Evolutionary conservation across 495 filamentous ascomycete genomes (phyloP).

Genomic region (Xylaria intraflava): DNA sequence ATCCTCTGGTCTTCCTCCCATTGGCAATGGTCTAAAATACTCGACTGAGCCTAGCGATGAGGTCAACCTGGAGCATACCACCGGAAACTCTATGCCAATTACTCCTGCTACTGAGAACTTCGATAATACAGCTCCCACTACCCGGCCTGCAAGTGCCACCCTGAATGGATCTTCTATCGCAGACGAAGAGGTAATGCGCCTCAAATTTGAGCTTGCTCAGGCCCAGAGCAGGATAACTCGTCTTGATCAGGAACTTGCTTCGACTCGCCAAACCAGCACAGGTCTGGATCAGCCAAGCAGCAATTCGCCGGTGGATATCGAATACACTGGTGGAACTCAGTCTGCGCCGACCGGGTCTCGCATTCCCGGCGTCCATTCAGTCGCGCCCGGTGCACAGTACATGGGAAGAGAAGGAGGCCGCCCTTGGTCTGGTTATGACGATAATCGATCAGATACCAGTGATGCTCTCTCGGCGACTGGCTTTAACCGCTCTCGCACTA

Average conservation of each 20-base stretch:
- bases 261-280: conserved; percentile 56
- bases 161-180: conserved; percentile 24
- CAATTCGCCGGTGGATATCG: conserved; percentile 30
- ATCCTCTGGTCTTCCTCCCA: conserved; percentile 38
- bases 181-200: conserved; percentile 41
- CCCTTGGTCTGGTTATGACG: conserved; percentile 59
- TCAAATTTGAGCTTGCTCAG: conserved; percentile 68
- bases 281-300: conserved; percentile 15
- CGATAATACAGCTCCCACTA: conserved; percentile 36
- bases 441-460: conserved; percentile 57
- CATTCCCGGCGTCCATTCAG: conserved; percentile 28
- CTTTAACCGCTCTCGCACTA: conserved; percentile 54
- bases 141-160: conserved; percentile 40
- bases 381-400: conserved; percentile 47
- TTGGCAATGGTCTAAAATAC: background rate
- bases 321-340: conserved; percentile 20
- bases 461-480: conserved; percentile 55
- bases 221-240: conserved; percentile 74
- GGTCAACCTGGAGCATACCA: conserved; percentile 37
- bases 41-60: background rate
- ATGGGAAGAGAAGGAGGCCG: conserved; percentile 46
- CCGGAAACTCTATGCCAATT: conserved; percentile 48
- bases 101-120: conserved; percentile 53
- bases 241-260: conserved; percentile 77
- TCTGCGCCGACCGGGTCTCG: conserved; percentile 18